Conservation (phyloP, 2,329 filamentous ascomycete genomes). For the Septoria linicola region DNA sequence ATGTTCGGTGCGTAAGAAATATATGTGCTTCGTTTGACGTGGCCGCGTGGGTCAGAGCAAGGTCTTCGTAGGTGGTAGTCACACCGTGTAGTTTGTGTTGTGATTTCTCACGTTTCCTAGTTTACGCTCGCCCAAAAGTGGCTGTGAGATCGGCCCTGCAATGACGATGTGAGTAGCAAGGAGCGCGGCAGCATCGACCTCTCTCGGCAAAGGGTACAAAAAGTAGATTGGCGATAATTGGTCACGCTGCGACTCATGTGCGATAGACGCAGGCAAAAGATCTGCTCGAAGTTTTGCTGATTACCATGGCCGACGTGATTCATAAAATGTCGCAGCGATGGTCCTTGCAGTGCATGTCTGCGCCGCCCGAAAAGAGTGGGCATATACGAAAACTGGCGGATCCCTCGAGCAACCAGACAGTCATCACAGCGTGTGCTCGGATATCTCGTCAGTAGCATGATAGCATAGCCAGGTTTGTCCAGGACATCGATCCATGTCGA, state of each 20-base stretch:
- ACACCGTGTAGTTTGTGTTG: neutral
- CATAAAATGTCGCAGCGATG: neutral
- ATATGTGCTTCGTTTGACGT: neutral
- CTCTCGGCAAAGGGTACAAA: slow-evolving; percentile 1
- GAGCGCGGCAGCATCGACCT: too few relatives aligned
- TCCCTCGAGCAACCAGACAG: too few relatives aligned
- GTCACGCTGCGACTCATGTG: neutral
- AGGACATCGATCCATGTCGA: slow-evolving; percentile 5
- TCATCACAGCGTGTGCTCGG: neutral
- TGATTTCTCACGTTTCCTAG: neutral
- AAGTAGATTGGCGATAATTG: neutral
- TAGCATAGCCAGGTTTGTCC: neutral
- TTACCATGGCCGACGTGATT: neutral
- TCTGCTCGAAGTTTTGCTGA: neutral
- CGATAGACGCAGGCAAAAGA: neutral
- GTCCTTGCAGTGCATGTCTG: neutral
- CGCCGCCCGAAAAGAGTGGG: neutral
- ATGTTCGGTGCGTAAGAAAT: neutral
- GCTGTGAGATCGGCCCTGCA: too few relatives aligned
- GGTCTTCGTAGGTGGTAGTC: neutral
- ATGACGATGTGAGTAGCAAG: too few relatives aligned
- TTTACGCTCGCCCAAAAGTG: too few relatives aligned
- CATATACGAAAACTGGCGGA: too few relatives aligned
- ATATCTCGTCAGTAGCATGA: neutral
- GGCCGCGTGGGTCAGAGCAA: neutral